phyloP scores from a whole-genome alignment of 2,329 filamentous ascomycete genomes.

The Fusarium tjaetaba region DNA sequence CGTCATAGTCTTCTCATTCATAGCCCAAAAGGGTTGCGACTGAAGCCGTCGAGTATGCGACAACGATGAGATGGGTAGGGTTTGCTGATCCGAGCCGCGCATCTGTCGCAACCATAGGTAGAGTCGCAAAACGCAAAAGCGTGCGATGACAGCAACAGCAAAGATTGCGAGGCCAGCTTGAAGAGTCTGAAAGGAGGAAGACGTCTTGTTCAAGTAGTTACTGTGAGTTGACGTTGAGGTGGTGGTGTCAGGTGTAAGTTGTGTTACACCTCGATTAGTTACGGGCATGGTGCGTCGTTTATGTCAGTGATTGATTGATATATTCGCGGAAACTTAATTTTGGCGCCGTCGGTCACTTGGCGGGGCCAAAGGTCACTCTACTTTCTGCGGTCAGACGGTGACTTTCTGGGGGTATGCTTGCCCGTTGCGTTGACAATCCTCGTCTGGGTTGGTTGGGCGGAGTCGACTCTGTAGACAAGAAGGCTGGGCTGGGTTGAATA shows the following conservation, averaged over 20 bases:
- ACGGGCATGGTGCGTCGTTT: conserved; percentile 44
- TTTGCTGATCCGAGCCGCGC: conserved; percentile 38
- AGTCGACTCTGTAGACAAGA: conserved; percentile 37
- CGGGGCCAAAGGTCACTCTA: conserved; percentile 48
- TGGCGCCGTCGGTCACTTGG: conserved; percentile 46
- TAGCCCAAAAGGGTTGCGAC: conserved; percentile 36
- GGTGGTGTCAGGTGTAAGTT: conserved; percentile 45
- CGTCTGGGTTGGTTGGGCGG: conserved; percentile 45
- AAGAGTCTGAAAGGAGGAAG: conserved; percentile 44
- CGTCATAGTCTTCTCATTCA: conserved; percentile 42
- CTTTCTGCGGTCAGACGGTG: conserved; percentile 49
- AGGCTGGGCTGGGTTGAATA: conserved; percentile 40
- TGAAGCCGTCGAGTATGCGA: conserved; percentile 31
- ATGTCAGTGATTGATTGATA: conserved; percentile 41
- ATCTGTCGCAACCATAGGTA: conserved; percentile 44
- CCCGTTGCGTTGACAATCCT: conserved; percentile 42
- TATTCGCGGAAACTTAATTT: conserved; percentile 44
- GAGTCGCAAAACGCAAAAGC: conserved; percentile 42
- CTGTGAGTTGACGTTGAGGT: conserved; percentile 36
- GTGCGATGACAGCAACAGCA: conserved; percentile 49
- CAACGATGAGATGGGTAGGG: conserved; percentile 23
- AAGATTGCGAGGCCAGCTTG: conserved; percentile 47
- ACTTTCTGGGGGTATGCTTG: conserved; percentile 46
- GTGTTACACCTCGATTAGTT: conserved; percentile 47
- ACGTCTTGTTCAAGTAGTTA: conserved; percentile 47